Evolutionary conservation across 805 yeast species (phyloP).

Genomic region (Candida argentea): DNA sequence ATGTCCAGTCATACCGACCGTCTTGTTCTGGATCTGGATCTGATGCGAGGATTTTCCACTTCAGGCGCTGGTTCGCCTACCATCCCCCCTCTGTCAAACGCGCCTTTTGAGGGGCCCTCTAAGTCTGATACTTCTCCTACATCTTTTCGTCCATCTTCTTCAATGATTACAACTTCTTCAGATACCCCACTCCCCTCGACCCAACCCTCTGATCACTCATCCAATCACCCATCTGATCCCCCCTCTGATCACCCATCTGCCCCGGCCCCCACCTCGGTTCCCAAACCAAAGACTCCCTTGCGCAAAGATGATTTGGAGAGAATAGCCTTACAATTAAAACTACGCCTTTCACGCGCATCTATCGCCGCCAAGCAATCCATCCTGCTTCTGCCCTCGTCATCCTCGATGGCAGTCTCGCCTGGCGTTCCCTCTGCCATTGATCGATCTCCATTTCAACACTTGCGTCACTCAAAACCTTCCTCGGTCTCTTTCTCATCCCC

Average conservation of each 20-base stretch:
- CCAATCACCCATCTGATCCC: constrained; percentile 1
- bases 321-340: constrained; percentile 33
- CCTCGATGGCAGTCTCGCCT: constrained; percentile 8
- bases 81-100: too few species aligned
- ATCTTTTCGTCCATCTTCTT: constrained; percentile 1
- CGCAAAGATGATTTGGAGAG: constrained; percentile 35
- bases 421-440: too few species aligned
- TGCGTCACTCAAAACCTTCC: constrained; percentile 16
- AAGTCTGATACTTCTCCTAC: too few species aligned
- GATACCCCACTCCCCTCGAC: too few species aligned
- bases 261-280: constrained; percentile 3
- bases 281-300: constrained; percentile 24
- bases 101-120: too few species aligned
- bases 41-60: too few species aligned
- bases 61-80: too few species aligned
- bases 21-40: too few species aligned
- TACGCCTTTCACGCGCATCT: constrained; percentile 32
- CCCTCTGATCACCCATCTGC: constrained; percentile 2
- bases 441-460: constrained; percentile 25
- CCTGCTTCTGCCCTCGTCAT: constrained; percentile 7
- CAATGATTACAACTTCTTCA: too few species aligned
- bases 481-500: constrained; percentile 15
- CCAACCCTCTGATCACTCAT: too few species aligned
- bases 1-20: too few species aligned
- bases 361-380: constrained; percentile 31